Evolutionary conservation across 108 stramenopile species (phyloP).

Genomic region (Seminavis robusta): DNA sequence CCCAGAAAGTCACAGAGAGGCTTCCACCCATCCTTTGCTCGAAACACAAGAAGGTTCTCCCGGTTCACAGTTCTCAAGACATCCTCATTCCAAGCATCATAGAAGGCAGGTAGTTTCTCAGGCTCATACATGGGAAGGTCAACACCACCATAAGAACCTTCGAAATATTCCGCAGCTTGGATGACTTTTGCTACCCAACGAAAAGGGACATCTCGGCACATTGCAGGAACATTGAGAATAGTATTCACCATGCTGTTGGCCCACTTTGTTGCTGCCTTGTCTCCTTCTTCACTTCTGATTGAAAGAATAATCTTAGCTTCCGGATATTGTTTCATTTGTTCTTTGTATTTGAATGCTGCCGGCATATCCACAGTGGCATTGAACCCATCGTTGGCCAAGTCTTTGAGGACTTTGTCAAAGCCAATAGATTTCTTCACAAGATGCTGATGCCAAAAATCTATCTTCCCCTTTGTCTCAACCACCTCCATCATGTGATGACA

Average conservation of each 20-base stretch:
- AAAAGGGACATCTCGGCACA: neutral
- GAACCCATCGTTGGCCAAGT: neutral
- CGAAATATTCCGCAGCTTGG: no score
- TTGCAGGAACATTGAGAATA: neutral
- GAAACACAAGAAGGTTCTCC: neutral
- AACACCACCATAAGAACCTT: neutral
- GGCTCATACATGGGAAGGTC: conserved; percentile 2
- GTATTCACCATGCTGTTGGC: neutral
- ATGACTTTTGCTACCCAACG: neutral
- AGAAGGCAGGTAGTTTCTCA: neutral
- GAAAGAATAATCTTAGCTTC: neutral
- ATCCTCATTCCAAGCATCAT: neutral
- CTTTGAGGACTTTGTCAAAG: neutral
- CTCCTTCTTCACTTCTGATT: neutral
- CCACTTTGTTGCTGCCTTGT: neutral
- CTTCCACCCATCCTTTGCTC: neutral
- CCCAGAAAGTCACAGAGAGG: neutral
- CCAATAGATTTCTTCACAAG: neutral
- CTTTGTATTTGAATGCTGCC: neutral
- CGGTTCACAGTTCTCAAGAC: neutral
- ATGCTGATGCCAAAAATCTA: neutral
- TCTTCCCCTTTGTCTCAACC: neutral
- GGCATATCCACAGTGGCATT: neutral
- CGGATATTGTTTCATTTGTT: neutral
- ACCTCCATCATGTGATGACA: neutral